Evolutionary conservation across 2,329 filamentous ascomycete genomes (phyloP).

Genomic region (Eutypella sp.): DNA sequence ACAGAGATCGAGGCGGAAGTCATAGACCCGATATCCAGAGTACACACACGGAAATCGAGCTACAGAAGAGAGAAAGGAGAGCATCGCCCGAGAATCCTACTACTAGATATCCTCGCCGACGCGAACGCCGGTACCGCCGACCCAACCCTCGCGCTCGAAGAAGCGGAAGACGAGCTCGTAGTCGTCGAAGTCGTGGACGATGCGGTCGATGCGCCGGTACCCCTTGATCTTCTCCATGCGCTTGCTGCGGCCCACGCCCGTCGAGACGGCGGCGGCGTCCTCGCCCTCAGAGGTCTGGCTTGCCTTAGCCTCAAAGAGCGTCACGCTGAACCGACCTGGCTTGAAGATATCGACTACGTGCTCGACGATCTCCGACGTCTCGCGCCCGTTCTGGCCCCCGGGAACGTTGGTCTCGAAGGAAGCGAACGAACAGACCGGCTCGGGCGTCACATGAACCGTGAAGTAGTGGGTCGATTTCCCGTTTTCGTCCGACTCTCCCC

Average conservation of each 20-base stretch:
- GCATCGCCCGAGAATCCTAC: background rate
- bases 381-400: constrained; percentile 77
- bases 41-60: too few relatives aligned
- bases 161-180: constrained; percentile 96
- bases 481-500: constrained; percentile 39
- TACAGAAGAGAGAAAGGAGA: background rate
- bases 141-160: constrained; percentile 85
- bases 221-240: constrained; percentile 75
- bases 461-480: constrained; percentile 76
- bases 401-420: constrained; percentile 99
- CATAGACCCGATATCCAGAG: too few relatives aligned
- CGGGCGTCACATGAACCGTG: constrained; percentile 95
- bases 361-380: constrained; percentile 85
- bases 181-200: constrained; percentile 95
- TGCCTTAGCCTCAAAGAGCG: constrained; percentile 85
- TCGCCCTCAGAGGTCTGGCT: constrained; percentile 33
- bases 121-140: constrained; percentile 45
- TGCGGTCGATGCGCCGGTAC: constrained; percentile 85
- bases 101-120: constrained; percentile 46
- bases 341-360: constrained; percentile 96
- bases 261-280: constrained; percentile 31
- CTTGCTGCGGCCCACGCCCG: constrained; percentile 34
- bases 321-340: constrained; percentile 95
- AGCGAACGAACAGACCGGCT: constrained; percentile 94
- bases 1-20: too few relatives aligned